Conservation (phyloP, 2,329 filamentous ascomycete genomes). For the Calonectria naviculata region DNA sequence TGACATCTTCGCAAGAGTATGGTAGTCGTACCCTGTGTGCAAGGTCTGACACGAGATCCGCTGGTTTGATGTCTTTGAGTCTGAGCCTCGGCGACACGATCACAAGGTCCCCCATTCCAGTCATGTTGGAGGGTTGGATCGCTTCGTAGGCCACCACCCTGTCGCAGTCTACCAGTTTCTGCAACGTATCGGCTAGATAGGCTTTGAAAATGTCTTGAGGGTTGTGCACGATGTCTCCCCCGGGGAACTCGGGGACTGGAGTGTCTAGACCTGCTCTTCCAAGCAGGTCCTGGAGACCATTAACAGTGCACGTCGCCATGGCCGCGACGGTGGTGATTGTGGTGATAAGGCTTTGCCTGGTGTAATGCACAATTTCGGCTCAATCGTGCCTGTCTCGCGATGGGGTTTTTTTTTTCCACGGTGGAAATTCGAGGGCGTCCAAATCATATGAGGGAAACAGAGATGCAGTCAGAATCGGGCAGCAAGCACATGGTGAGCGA, state of each 20-base stretch:
- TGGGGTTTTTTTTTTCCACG: background rate
- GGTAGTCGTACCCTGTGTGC: slow-evolving; percentile 26
- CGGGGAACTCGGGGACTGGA: slow-evolving; percentile 34
- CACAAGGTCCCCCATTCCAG: slow-evolving; percentile 38
- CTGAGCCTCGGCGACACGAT: slow-evolving; percentile 39
- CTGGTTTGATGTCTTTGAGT: slow-evolving; percentile 19
- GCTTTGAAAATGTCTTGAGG: slow-evolving; percentile 41
- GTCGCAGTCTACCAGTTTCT: slow-evolving; percentile 36
- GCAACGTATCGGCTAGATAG: slow-evolving; percentile 35
- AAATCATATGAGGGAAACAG: slow-evolving; percentile 16
- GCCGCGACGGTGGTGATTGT: slow-evolving; percentile 13
- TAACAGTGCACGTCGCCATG: slow-evolving; percentile 39
- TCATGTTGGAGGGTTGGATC: slow-evolving; percentile 39
- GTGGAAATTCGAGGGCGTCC: background rate
- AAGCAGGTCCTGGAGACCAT: slow-evolving; percentile 31
- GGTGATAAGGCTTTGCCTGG: slow-evolving; percentile 3
- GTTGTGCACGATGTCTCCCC: slow-evolving; percentile 35
- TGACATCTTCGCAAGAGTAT: background rate
- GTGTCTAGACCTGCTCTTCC: slow-evolving; percentile 35
- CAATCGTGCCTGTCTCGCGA: background rate
- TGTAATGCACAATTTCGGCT: background rate
- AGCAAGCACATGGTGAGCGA: slow-evolving; percentile 12
- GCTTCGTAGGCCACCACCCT: slow-evolving; percentile 38
- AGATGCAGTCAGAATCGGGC: slow-evolving; percentile 13
- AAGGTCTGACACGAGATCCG: slow-evolving; percentile 35